Conservation (phyloP, 169 alveolate species). For the Amoebophrya sp. region DNA sequence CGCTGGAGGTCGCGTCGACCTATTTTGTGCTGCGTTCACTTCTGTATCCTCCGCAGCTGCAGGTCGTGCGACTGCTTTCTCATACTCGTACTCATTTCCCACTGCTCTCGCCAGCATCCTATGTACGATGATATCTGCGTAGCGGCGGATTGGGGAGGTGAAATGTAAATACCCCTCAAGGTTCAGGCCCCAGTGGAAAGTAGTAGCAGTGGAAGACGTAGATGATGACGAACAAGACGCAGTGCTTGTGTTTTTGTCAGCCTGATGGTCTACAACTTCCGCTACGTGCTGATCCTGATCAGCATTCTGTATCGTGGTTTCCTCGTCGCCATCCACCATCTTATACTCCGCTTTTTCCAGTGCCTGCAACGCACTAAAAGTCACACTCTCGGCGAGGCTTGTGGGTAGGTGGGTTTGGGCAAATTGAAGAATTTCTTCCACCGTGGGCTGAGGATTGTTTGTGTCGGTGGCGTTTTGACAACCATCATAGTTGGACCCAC, state of each 20-base stretch:
- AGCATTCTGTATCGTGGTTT: not conserved
- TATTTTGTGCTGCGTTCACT: not conserved
- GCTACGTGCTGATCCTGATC: not conserved
- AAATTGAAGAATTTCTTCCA: no score
- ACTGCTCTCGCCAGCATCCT: not conserved
- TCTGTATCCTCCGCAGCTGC: not conserved
- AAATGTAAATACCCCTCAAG: not conserved
- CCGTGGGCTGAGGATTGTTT: no score
- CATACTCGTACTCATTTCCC: not conserved
- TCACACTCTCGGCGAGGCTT: not conserved
- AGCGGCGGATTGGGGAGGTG: not conserved
- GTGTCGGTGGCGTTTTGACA: no score
- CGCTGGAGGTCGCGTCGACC: not conserved
- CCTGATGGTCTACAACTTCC: no score
- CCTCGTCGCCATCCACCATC: not conserved
- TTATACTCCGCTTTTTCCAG: not conserved
- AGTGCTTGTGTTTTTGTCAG: no score
- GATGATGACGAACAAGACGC: not conserved
- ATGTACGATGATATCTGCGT: not conserved
- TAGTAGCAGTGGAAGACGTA: not conserved
- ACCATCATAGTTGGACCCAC: no score
- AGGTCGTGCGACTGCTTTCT: not conserved
- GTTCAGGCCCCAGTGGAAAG: not conserved
- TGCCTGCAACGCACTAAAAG: not conserved
- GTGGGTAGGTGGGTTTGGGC: no score